A percentile compares a stretch with the other conserved stretches of the same genome.
phyloP scores from a whole-genome alignment of 768 basidiomycete species.

The Russula ochroleuca region DNA sequence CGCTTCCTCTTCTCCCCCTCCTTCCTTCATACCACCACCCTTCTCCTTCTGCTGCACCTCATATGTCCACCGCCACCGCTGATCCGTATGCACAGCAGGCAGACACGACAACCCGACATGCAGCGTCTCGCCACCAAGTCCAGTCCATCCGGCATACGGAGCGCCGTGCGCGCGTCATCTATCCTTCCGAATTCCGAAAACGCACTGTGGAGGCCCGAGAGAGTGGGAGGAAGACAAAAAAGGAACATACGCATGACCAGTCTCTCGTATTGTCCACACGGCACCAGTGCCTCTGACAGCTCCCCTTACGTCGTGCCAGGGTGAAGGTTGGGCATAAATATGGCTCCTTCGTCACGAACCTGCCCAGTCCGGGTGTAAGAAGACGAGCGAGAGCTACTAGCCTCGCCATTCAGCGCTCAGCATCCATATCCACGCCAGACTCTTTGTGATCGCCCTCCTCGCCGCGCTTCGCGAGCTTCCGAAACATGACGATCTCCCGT shows the following conservation, averaged over 20 bases:
- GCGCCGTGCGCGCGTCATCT: too few relatives aligned
- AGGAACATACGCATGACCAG: slow-evolving; percentile 14
- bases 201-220: background rate
- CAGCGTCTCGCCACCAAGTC: background rate
- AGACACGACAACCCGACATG: background rate
- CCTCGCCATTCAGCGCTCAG: too few relatives aligned
- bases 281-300: slow-evolving; percentile 1
- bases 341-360: background rate
- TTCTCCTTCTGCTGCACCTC: background rate
- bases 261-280: background rate
- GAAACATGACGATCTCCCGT: background rate
- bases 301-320: background rate
- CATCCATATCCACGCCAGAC: too few relatives aligned
- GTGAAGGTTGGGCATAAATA: slow-evolving; percentile 6
- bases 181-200: background rate
- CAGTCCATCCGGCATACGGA: background rate
- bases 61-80: slow-evolving; percentile 1
- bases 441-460: too few relatives aligned
- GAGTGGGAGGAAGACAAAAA: too few relatives aligned
- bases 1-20: background rate
- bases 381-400: background rate
- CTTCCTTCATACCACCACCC: background rate
- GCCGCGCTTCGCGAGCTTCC: background rate
- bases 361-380: too few relatives aligned
- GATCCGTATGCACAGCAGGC: background rate